Percentiles rank a stretch among this genome's conserved stretches.
Conservation (phyloP, 2,329 filamentous ascomycete species). For the Clonostachys chloroleuca region DNA sequence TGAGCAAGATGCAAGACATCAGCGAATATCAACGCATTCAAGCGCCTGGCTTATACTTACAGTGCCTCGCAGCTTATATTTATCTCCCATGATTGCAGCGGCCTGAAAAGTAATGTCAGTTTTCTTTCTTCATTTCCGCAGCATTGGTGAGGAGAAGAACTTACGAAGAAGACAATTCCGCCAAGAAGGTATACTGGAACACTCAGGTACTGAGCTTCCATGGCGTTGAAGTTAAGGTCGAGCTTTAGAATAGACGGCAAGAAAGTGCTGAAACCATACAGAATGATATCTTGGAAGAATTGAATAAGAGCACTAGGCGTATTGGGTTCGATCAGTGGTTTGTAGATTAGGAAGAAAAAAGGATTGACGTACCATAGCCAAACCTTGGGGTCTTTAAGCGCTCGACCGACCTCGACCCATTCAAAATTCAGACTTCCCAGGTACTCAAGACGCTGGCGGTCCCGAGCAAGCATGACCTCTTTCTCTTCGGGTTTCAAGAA, state of each 20-base stretch:
- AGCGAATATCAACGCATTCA: too few species aligned
- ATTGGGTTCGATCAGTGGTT: too few species aligned
- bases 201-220: conserved; percentile 61
- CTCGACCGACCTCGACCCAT: neutral
- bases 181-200: conserved; percentile 65
- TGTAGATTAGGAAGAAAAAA: too few species aligned
- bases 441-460: conserved; percentile 40
- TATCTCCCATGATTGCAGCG: conserved; percentile 53
- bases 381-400: conserved; percentile 43
- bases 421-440: neutral
- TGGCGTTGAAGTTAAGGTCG: conserved; percentile 48
- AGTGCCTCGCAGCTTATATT: conserved; percentile 48
- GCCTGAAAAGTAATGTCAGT: too few species aligned
- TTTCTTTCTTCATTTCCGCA: too few species aligned
- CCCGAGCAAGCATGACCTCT: conserved; percentile 45
- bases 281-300: conserved; percentile 61
- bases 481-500: conserved; percentile 1
- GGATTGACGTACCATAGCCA: too few species aligned
- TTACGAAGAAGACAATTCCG: conserved; percentile 52
- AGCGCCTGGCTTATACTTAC: too few species aligned
- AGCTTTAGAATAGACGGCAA: conserved; percentile 38
- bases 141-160: too few species aligned
- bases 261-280: conserved; percentile 59
- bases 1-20: too few species aligned
- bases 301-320: conserved; percentile 47